A percentile compares a stretch with the other conserved stretches of the same genome.
These are phyloP conservation scores for Extremus antarcticus DNA, from an alignment of 495 filamentous ascomycete species.

Conservation along the genomic window DNA sequence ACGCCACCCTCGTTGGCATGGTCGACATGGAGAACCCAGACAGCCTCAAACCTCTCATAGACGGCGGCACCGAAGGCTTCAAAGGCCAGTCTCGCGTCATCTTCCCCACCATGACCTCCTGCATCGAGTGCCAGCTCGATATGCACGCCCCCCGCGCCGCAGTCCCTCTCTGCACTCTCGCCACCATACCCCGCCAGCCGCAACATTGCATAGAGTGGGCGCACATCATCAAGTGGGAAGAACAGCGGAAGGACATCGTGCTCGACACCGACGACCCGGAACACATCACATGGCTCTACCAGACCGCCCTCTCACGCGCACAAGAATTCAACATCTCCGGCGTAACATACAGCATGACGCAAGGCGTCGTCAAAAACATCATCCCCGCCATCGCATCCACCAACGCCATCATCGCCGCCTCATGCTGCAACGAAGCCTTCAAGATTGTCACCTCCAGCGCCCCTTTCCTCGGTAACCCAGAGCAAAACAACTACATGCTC, in stretches of 20 bases:
- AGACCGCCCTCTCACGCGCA: slow-evolving; percentile 69
- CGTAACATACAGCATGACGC: slow-evolving; percentile 92
- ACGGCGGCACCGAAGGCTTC: slow-evolving; percentile 96
- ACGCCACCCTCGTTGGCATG: slow-evolving; percentile 82
- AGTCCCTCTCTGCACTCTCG: slow-evolving; percentile 92
- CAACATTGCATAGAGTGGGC: slow-evolving; percentile 99
- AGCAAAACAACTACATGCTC: slow-evolving; percentile 90
- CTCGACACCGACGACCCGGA: slow-evolving; percentile 95
- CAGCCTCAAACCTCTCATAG: slow-evolving; percentile 80
- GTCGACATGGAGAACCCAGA: slow-evolving; percentile 70
- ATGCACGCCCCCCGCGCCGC: slow-evolving; percentile 92
- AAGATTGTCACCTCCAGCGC: slow-evolving; percentile 81
- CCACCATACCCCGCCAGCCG: slow-evolving; percentile 91
- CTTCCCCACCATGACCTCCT: slow-evolving; percentile 80
- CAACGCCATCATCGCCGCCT: slow-evolving; percentile 90
- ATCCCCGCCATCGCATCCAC: slow-evolving; percentile 97
- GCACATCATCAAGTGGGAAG: slow-evolving; percentile 74
- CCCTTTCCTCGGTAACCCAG: slow-evolving; percentile 50
- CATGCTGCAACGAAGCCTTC: slow-evolving; percentile 91
- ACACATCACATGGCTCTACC: slow-evolving; percentile 94
- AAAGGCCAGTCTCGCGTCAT: slow-evolving; percentile 95
- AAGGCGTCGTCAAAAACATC: slow-evolving; percentile 98
- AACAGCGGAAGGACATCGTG: slow-evolving; percentile 42
- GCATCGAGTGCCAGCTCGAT: slow-evolving; percentile 96
- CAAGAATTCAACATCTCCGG: slow-evolving; percentile 83